Evolutionary conservation across 2,329 filamentous ascomycete species (phyloP), one percentile per base, ranked within the genome.

Genomic region (Neofusicoccum ribis): DNA sequence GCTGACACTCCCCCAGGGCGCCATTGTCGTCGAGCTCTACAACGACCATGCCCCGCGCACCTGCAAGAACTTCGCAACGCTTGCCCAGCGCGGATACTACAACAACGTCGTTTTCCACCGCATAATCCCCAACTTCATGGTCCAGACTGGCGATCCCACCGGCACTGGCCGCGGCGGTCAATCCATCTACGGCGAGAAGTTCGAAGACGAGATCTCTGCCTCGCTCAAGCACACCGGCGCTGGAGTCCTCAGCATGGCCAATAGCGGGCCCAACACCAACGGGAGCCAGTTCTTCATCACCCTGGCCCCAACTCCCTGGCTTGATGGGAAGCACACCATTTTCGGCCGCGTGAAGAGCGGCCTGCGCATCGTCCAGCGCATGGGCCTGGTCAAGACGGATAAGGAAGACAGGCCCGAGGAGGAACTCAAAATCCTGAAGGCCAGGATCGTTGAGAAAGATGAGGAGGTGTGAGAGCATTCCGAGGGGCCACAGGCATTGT

Each of bases 201-300:
- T 98, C 77, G 92, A 90, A 67, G 95, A 99, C 80, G 95, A 99
- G 83, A 94, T 98, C 71, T 82, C 85, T 52, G 80, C 88, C 2
- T 81, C 82, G 4, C 82, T 99, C 63, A 95, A 94, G 76, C 95
- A 99, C 81, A 96, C 93, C 0, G 94, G 94, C 43, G 93, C 94
- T 3, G 94, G 94, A 1, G 84, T 98, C n/a, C 81, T 99, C 71
- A 93, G 89, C 80, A 99, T 99, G 95, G 95, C 95, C 66, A 99
- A 99, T 79, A 88, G 89, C 15, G 95, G 95, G 0, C 91, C 92
- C 8, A 88, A 98, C 77, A 96, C 94, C 41, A 98, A 98, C 77
- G 94, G 94, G 23, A 92, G 88, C 66, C 95, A 98, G 80, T 99
- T 98, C 80, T 98, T 98, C 76, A 88, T 99, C 70, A 98, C 95